These are phyloP conservation scores for Tetrapisispora phaffii DNA, from an alignment of 805 yeast species.

Conservation along the genomic window DNA sequence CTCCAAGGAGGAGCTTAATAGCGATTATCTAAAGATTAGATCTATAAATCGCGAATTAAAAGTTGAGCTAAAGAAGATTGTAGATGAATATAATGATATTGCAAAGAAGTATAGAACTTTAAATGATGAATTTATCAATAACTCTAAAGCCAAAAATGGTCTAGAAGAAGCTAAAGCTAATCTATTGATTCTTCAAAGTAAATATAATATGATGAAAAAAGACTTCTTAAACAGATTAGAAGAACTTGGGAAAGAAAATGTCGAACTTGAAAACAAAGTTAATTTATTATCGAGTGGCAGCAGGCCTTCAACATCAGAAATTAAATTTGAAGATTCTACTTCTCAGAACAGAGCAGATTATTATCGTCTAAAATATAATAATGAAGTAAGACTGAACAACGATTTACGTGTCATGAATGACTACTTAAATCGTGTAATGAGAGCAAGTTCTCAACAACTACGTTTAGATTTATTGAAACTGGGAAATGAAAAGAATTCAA, in stretches of 20 bases:
- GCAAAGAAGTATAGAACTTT: slow-evolving; percentile 13
- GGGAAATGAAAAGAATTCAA: slow-evolving; percentile 13
- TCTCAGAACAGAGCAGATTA: slow-evolving; percentile 21
- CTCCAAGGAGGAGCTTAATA: slow-evolving; percentile 3
- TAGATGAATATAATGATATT: slow-evolving; percentile 22
- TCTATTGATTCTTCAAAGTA: neutral
- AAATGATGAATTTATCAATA: neutral
- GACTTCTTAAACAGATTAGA: slow-evolving; percentile 17
- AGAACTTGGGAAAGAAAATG: slow-evolving; percentile 16
- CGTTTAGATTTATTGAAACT: slow-evolving; percentile 22
- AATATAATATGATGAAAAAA: slow-evolving; percentile 13
- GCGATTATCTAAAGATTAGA: slow-evolving; percentile 19
- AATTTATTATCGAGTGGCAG: neutral
- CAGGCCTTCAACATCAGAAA: neutral
- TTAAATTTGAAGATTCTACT: neutral
- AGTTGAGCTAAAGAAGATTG: slow-evolving; percentile 26
- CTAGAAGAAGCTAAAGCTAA: slow-evolving; percentile 4
- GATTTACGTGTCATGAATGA: slow-evolving; percentile 26
- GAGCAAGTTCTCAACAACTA: slow-evolving; percentile 23
- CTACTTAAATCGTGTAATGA: slow-evolving; percentile 25
- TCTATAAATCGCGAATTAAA: slow-evolving; percentile 22
- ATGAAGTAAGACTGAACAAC: slow-evolving; percentile 26
- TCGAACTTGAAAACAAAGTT: neutral
- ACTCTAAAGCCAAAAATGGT: slow-evolving; percentile 3
- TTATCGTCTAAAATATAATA: slow-evolving; percentile 24